Percentiles rank a stretch among this genome's conserved stretches.
Evolutionary conservation across 305 asterid genomes (phyloP).

Genomic region (Coffea humblotiana): DNA sequence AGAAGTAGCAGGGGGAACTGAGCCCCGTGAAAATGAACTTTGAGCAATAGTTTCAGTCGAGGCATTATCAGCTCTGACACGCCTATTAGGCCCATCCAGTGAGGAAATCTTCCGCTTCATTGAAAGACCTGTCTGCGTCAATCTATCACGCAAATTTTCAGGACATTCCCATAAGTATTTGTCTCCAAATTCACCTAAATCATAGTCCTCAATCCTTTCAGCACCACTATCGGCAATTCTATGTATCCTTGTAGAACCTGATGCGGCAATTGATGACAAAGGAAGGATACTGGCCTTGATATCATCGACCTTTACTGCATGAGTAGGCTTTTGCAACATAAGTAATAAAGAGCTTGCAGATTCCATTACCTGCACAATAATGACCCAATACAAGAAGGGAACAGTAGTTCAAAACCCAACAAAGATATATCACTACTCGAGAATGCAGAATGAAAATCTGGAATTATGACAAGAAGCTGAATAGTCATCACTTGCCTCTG

Average conservation of each 20-base stretch:
- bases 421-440: slow-evolving; percentile 11
- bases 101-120: slow-evolving; percentile 67
- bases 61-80: slow-evolving; percentile 61
- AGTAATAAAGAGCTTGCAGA: slow-evolving; percentile 45
- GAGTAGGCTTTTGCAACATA: slow-evolving; percentile 55
- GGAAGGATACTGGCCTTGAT: slow-evolving; percentile 34
- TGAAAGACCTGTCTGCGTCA: slow-evolving; percentile 58
- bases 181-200: slow-evolving; percentile 55
- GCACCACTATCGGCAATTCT: slow-evolving; percentile 47
- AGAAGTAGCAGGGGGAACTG: slow-evolving; percentile 57
- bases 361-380: slow-evolving; percentile 59
- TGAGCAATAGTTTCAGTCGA: slow-evolving; percentile 56
- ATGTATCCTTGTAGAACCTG: slow-evolving; percentile 50
- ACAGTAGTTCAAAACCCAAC: slow-evolving; percentile 8
- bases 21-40: slow-evolving; percentile 67
- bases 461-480: slow-evolving; percentile 26
- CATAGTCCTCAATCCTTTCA: slow-evolving; percentile 53
- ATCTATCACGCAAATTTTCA: slow-evolving; percentile 82
- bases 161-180: slow-evolving; percentile 91
- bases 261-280: slow-evolving; percentile 37
- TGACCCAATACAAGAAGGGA: slow-evolving; percentile 11
- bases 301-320: slow-evolving; percentile 42
- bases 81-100: slow-evolving; percentile 70
- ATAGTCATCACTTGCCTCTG: slow-evolving; percentile 35
- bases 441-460: slow-evolving; percentile 29